These are phyloP conservation scores for Populus davidiana DNA, from an alignment of 345 rosid genomes.

Conservation along the genomic window DNA sequence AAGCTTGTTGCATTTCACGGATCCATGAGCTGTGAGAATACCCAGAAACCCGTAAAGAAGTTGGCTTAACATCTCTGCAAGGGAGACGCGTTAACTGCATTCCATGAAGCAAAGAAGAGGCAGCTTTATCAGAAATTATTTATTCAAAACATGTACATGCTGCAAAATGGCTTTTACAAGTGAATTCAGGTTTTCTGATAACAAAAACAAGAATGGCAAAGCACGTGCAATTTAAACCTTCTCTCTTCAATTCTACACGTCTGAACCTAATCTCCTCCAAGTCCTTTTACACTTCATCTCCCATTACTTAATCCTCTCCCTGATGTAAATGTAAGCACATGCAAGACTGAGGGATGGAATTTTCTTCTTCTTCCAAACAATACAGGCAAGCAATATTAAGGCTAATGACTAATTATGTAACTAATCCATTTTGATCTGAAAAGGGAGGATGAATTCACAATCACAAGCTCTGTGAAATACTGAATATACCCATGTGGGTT, in stretches of 20 bases:
- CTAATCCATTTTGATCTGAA: background rate
- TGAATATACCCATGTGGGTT: background rate
- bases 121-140: background rate
- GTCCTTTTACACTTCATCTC: background rate
- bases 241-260: background rate
- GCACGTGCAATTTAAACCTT: background rate
- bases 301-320: background rate
- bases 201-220: background rate
- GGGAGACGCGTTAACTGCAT: slow-evolving; percentile 89
- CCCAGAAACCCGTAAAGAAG: slow-evolving; percentile 44
- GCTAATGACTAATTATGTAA: background rate
- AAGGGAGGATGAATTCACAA: background rate
- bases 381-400: background rate
- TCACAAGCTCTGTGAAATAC: background rate
- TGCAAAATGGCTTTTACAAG: background rate
- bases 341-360: too few relatives aligned
- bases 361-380: background rate
- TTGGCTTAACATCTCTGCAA: slow-evolving; percentile 47
- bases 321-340: too few relatives aligned
- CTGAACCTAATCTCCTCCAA: background rate
- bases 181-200: background rate
- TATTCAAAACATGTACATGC: background rate
- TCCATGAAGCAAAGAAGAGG: slow-evolving; percentile 1
- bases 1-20: slow-evolving; percentile 91
- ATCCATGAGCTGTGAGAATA: slow-evolving; percentile 89